Evolutionary conservation across 129 eudicot genomes (phyloP), one percentile per base, ranked within the genome.

Genomic region (Heracleum sosnowskyi): DNA sequence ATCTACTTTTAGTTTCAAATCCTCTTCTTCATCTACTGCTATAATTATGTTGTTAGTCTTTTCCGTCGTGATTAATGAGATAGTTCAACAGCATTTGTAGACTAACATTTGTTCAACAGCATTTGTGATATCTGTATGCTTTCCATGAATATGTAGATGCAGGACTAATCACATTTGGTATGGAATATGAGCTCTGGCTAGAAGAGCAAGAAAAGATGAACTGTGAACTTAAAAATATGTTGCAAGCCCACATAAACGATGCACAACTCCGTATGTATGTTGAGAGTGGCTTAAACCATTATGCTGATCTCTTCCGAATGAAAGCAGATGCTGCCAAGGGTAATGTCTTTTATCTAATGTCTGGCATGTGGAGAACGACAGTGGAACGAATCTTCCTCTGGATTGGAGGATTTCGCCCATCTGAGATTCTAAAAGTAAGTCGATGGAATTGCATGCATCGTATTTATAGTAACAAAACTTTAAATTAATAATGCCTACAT

Each of bases 381-480:
- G 91, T 92, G 4, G 99, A 96, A 83, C 86, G 96, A 42, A 86
- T 96, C 69, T 96, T 96, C 84, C 91, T 87, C 17, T 96, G 99
- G 99, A 87, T 96, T 26, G 99, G 99, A 40, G 99, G 99, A 70
- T 96, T 96, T 75, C 89, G 89, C 4, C 97, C 99, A 37, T 96
- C 99, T 1, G 95, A 96, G 84, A 86, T 96, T 73, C 81, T 96
- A 63, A 81, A 87, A 49, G 99, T 96, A 86, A 87, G 74, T 8
- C 71, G 11, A 66, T 66, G 18, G 34, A 3, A 13, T 10, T 37
- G 8, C 64, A 24, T 22, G 26, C 12, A 8, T 6, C 29, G 11
- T 5, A 53, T 53, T 1, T 20, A 6, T 53, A 3, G 28, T 22
- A 53, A 53, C 24, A 53, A 1, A 47, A 17, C 22, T 47, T 53